Base-by-base conservation (phyloP, 768 basidiomycete species). In the Naganishia vaughanmartiniae region DNA sequence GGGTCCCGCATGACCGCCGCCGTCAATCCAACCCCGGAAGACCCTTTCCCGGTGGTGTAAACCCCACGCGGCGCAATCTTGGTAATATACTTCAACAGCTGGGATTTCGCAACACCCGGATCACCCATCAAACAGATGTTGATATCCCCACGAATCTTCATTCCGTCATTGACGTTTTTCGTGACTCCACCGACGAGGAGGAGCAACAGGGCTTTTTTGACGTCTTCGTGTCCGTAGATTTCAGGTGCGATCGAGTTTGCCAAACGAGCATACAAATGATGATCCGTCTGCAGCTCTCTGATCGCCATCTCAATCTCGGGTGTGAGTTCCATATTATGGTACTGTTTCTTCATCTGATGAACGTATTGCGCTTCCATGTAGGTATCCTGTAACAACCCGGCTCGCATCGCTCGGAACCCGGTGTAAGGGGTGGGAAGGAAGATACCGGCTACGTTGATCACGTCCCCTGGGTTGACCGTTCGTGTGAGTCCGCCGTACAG, bases 1-100 rank as follows among this genome's bases (percentile, higher is more conserved):
- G 96, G 96, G 79, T 99, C 96, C 54, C 94, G 87, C 93, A 99
- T 97, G 65, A 99, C 96, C 24, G 96, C 96, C 14, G 96, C 96
- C 0, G 96, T 99, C 55, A 99, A 85, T 87, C 96, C 96, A 58
- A 99, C 96, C 24, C 96, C 96, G 0, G 95, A 98, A 5, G 95
- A 97, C 74, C 96, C 96, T 80, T 94, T 92, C 71, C 96, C 96
- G 6, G 96, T 99, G 14, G 96, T 99, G 79, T 99, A 98, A 28
- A 99, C 89, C 26, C 96, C 96, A 75, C 96, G 87, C 30, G 96
- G 96, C 1, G 96, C 96, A 74, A 99, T 90, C 81, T 99, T 99
- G 26, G 95, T 92, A 75, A 99, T 99, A 75, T 97, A 98, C 83
- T 99, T 99, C 53, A 74, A 67, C 55, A 72, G 60, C 79, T 99